A percentile compares a stretch with the other conserved stretches of the same genome.
These are phyloP conservation scores for Raddia distichophylla DNA, from an alignment of 176 grass and related monocot species.

Conservation along the genomic window DNA sequence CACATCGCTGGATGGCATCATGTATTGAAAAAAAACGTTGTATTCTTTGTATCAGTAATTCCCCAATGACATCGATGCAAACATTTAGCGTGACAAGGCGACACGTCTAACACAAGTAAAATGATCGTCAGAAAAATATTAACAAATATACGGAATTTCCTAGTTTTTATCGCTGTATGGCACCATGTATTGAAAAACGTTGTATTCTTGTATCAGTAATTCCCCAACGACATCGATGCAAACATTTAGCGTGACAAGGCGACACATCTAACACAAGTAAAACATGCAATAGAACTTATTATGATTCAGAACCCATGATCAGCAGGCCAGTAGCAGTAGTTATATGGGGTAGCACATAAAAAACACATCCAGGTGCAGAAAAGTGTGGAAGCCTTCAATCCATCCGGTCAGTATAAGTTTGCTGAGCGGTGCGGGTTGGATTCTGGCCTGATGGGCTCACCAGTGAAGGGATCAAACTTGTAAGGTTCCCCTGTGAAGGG, in stretches of 20 bases:
- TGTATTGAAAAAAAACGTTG: neutral
- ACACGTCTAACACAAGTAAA: conserved; percentile 19
- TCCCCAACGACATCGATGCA: neutral
- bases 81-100: neutral
- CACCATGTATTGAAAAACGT: neutral
- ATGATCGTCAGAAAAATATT: neutral
- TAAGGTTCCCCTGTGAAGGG: conserved; percentile 80
- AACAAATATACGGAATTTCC: neutral
- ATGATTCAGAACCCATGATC: neutral
- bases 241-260: neutral
- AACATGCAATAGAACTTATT: conserved; percentile 1
- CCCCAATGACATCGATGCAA: neutral
- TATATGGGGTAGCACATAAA: neutral
- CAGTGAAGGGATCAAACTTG: conserved; percentile 89
- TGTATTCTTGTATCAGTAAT: neutral
- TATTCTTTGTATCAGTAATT: neutral
- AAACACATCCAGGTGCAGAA: conserved; percentile 4
- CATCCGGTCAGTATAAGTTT: conserved; percentile 38
- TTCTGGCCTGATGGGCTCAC: conserved; percentile 57
- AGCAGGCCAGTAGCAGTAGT: neutral
- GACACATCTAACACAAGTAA: conserved; percentile 11
- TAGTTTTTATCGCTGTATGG: neutral
- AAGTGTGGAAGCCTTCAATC: neutral
- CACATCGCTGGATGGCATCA: neutral
- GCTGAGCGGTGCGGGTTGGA: conserved; percentile 31